A percentile compares a stretch with the other conserved stretches of the same genome.
Conservation (phyloP, 768 basidiomycete genomes). For the Coprinopsis marcescibilis region DNA sequence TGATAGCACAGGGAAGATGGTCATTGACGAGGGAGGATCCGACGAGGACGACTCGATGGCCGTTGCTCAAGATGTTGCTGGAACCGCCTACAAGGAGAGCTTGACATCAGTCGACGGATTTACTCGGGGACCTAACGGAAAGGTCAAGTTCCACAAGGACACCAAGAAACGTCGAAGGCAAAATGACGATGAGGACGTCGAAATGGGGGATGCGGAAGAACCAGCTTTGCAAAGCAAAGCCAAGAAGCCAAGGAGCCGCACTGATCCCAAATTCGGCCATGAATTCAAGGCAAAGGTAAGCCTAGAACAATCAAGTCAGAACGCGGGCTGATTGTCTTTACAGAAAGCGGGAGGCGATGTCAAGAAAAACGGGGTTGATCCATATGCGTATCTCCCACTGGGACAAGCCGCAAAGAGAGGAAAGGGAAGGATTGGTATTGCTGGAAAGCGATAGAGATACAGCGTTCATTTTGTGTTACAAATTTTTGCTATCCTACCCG, state of each 20-base stretch:
- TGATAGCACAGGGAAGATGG: slow-evolving; percentile 72
- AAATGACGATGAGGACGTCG: slow-evolving; percentile 62
- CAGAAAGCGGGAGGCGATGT: slow-evolving; percentile 95
- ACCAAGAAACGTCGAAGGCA: slow-evolving; percentile 88
- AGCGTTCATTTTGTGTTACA: background rate
- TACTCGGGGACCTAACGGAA: slow-evolving; percentile 76
- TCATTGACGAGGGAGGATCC: slow-evolving; percentile 59
- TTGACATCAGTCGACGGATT: slow-evolving; percentile 87
- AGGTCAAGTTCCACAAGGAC: slow-evolving; percentile 93
- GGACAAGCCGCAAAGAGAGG: slow-evolving; percentile 75
- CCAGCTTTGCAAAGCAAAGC: slow-evolving; percentile 24
- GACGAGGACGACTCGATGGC: slow-evolving; percentile 36
- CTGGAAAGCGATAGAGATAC: slow-evolving; percentile 58
- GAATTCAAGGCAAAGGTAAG: slow-evolving; percentile 96
- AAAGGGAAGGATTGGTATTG: slow-evolving; percentile 46
- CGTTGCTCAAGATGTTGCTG: slow-evolving; percentile 47
- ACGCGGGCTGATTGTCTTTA: slow-evolving; percentile 12
- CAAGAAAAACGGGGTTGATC: slow-evolving; percentile 81
- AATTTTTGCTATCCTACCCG: slow-evolving; percentile 9
- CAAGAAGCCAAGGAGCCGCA: slow-evolving; percentile 52
- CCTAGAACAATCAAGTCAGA: slow-evolving; percentile 7
- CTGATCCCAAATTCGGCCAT: slow-evolving; percentile 54
- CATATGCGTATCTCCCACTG: slow-evolving; percentile 87
- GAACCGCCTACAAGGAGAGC: slow-evolving; percentile 78
- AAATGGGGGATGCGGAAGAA: slow-evolving; percentile 69